Percentiles rank a stretch among this genome's conserved stretches.
phyloP scores from a whole-genome alignment of 2,329 filamentous ascomycete species.

The Thyridium curvatum region DNA sequence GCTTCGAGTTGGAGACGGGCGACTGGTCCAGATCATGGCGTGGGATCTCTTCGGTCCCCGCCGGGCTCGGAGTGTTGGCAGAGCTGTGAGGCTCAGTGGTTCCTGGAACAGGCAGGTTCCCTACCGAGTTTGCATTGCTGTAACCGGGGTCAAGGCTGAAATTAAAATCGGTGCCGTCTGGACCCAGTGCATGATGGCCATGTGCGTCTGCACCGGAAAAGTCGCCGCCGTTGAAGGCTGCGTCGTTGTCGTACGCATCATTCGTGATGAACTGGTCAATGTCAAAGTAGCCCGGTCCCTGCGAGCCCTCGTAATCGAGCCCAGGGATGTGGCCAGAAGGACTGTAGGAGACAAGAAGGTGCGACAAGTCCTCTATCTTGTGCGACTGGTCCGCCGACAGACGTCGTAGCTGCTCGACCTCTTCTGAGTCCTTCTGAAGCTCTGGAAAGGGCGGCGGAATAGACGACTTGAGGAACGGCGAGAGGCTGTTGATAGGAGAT shows the following conservation, averaged over 20 bases:
- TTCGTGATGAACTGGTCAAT: slow-evolving; percentile 43
- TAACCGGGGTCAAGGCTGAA: slow-evolving; percentile 37
- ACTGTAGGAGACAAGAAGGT: slow-evolving; percentile 70
- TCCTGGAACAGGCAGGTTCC: too few species aligned
- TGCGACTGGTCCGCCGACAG: slow-evolving; percentile 74
- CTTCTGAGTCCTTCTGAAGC: slow-evolving; percentile 62
- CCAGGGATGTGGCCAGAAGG: slow-evolving; percentile 75
- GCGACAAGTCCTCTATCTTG: slow-evolving; percentile 69
- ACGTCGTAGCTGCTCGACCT: slow-evolving; percentile 72
- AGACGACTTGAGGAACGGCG: slow-evolving; percentile 42
- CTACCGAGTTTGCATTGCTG: slow-evolving; percentile 5
- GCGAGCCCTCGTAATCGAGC: slow-evolving; percentile 36
- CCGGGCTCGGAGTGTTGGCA: slow-evolving; percentile 5
- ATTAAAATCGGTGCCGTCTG: slow-evolving; percentile 42
- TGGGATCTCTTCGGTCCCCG: slow-evolving; percentile 9
- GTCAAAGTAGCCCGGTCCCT: slow-evolving; percentile 29
- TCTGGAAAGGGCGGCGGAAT: slow-evolving; percentile 48
- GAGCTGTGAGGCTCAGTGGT: slow-evolving; percentile 10
- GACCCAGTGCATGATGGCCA: background rate
- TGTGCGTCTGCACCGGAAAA: slow-evolving; percentile 24
- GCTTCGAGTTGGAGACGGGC: slow-evolving; percentile 24
- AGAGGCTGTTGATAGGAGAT: slow-evolving; percentile 17
- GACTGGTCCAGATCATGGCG: slow-evolving; percentile 13
- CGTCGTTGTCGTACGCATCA: slow-evolving; percentile 37
- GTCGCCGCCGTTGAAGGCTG: slow-evolving; percentile 39